Percentiles rank a stretch among this genome's conserved stretches.
Evolutionary conservation across 1,284 basidiomycete species (phyloP).

Genomic region (Hymenochaete sp.): DNA sequence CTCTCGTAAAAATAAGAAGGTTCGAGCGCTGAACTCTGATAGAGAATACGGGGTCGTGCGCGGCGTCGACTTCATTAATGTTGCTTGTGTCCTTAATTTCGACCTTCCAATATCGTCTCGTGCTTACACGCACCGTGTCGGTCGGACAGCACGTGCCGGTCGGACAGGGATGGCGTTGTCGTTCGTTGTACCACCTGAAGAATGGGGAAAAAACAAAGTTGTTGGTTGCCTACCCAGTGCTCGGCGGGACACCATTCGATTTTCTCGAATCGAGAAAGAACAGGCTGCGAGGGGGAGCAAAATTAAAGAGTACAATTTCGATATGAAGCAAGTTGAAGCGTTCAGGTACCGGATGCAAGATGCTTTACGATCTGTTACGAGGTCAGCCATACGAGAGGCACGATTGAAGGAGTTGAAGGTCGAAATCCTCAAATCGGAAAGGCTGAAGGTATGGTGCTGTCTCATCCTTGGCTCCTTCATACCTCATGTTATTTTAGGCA

Average conservation of each 20-base stretch:
- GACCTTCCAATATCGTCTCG: slow-evolving; percentile 85
- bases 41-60: slow-evolving; percentile 92
- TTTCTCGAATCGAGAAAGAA: slow-evolving; percentile 68
- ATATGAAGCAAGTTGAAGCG: slow-evolving; percentile 93
- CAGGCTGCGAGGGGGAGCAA: slow-evolving; percentile 65
- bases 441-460: slow-evolving; percentile 69
- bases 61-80: slow-evolving; percentile 95
- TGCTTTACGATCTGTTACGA: slow-evolving; percentile 83
- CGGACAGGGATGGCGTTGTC: slow-evolving; percentile 89
- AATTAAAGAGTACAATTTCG: slow-evolving; percentile 88
- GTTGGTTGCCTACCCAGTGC: slow-evolving; percentile 62
- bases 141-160: slow-evolving; percentile 92
- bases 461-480: not conserved
- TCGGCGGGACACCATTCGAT: slow-evolving; percentile 69
- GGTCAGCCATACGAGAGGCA: slow-evolving; percentile 82
- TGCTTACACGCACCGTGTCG: slow-evolving; percentile 95
- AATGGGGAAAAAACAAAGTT: slow-evolving; percentile 74
- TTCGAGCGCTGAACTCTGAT: slow-evolving; percentile 31
- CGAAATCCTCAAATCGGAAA: slow-evolving; percentile 92
- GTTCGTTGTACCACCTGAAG: slow-evolving; percentile 72
- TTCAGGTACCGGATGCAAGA: slow-evolving; percentile 99
- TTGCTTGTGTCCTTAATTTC: slow-evolving; percentile 97
- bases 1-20: slow-evolving; percentile 25
- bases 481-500: slow-evolving; percentile 43
- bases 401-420: slow-evolving; percentile 89